Percentiles rank a stretch among this genome's conserved stretches.
phyloP scores from a whole-genome alignment of 139 green algal genomes.

The Chlamydomonas schloesseri region DNA sequence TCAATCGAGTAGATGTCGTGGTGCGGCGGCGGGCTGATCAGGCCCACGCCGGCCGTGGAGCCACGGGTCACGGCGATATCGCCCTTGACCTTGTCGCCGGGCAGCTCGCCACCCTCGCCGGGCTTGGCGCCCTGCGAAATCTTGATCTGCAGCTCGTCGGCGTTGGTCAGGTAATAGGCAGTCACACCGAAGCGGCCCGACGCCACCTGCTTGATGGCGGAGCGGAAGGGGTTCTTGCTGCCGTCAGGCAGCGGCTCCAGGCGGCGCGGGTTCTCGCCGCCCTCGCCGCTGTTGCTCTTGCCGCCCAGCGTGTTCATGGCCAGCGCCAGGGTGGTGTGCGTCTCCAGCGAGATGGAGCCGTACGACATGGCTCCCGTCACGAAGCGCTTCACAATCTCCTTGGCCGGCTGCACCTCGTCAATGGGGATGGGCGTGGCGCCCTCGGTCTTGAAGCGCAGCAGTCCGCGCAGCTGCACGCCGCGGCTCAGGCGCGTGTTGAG shows the following conservation, averaged over 20 bases:
- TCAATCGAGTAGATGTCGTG: conserved; percentile 99
- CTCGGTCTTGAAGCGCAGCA: conserved; percentile 88
- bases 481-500: conserved; percentile 77
- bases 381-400: conserved; percentile 94
- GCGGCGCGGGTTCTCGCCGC: conserved; percentile 93
- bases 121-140: conserved; percentile 87
- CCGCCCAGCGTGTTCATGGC: conserved; percentile 96
- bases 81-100: conserved; percentile 88
- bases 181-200: conserved; percentile 93
- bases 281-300: conserved; percentile 89
- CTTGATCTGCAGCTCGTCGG: conserved; percentile 94
- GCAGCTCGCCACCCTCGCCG: conserved; percentile 94
- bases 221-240: conserved; percentile 85
- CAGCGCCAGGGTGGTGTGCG: conserved; percentile 92
- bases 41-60: conserved; percentile 92
- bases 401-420: conserved; percentile 84
- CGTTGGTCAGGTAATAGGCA: conserved; percentile 95
- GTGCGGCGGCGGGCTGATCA: conserved; percentile 99
- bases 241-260: conserved; percentile 85
- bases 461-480: conserved; percentile 85
- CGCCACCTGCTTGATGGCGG: conserved; percentile 92
- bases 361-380: conserved; percentile 80
- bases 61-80: conserved; percentile 91
- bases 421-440: conserved; percentile 26
- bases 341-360: conserved; percentile 89